Base-by-base conservation (phyloP, 192 early-diverging fungal species). In the Mortierella claussenii region DNA sequence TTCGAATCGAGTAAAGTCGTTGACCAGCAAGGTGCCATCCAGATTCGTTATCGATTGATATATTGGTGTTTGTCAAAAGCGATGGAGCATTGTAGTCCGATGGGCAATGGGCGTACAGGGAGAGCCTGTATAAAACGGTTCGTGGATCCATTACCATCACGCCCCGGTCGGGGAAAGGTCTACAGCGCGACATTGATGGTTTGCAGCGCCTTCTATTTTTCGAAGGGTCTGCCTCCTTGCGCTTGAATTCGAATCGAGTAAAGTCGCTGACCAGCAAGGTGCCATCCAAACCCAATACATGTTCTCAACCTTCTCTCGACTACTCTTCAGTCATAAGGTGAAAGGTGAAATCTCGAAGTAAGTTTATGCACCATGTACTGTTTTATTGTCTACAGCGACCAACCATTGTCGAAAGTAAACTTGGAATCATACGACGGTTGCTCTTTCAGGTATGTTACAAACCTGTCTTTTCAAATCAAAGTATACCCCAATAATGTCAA, bases 231-330 rank as follows among this genome's bases (percentile, higher is more conserved):
- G 46, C 59, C 59, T 31, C 47, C 51, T 44, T 64, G 62, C 27
- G 50, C 62, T 64, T 45, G 62, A 64, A 64, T 64, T 64, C 62
- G 62, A 64, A 64, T 64, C 62, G 51, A 64, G 62, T 64, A 10
- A 46, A 34, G 43, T 44, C 51, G 40, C 62, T 64, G 62, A 45
- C 40, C 51, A 54, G 62, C 62, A 64, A 54, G 49, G 60, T 37
- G 46, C 34, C 60, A 32, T 37, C 34, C 60, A 32, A 62, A 23
- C 32, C 15, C 33, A 32, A 60, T 36, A 24, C 46, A 11, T 61
- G 6, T 47, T 30, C 27, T 46, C 43, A 46, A 12, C 33, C 55
- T 34, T 21, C 2, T 10, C 40, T 26, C 20, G 24, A 27, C 23
- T 56, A 27, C 55, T 56, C 40, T 42, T 42, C 24, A 42, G 1